Percentiles rank a stretch among this genome's conserved stretches.
These are phyloP conservation scores for Pythium phragmitis DNA, from an alignment of 352 stramenopile species.

Conservation along the genomic window DNA sequence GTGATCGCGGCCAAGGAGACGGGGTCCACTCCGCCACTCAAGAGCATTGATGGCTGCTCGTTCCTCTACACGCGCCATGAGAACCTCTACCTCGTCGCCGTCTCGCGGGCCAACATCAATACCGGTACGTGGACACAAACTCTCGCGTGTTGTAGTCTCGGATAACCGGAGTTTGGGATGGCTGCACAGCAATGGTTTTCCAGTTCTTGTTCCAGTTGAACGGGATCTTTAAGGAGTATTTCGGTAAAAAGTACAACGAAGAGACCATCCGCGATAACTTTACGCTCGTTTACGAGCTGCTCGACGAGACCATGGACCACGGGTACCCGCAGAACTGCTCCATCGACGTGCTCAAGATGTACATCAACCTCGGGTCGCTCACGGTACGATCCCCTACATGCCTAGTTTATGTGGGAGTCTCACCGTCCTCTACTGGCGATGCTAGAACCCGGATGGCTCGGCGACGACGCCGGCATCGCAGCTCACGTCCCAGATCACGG, in stretches of 20 bases:
- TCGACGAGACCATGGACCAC: slow-evolving; percentile 99
- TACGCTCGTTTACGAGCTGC: slow-evolving; percentile 98
- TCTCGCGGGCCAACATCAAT: slow-evolving; percentile 97
- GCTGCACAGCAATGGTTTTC: slow-evolving; percentile 86
- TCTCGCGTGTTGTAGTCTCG: neutral
- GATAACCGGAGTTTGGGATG: neutral
- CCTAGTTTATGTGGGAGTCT: neutral
- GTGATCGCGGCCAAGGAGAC: slow-evolving; percentile 97
- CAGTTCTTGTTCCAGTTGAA: slow-evolving; percentile 97
- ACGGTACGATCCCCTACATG: slow-evolving; percentile 21
- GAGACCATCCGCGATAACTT: slow-evolving; percentile 98
- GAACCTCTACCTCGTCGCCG: slow-evolving; percentile 97
- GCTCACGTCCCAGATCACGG: slow-evolving; percentile 82
- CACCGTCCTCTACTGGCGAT: neutral
- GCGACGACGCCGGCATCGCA: slow-evolving; percentile 90
- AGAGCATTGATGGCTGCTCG: slow-evolving; percentile 95
- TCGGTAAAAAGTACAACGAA: slow-evolving; percentile 97
- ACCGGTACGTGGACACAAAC: slow-evolving; percentile 40
- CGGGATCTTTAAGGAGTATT: slow-evolving; percentile 96
- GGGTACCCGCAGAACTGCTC: slow-evolving; percentile 98
- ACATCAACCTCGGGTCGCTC: slow-evolving; percentile 95
- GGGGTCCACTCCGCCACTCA: slow-evolving; percentile 92
- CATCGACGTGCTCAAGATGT: slow-evolving; percentile 97
- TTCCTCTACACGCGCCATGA: slow-evolving; percentile 97
- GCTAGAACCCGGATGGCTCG: slow-evolving; percentile 86